Evolutionary conservation across 192 early-diverging fungal genomes (phyloP).

Genomic region (Coemansia sp.): DNA sequence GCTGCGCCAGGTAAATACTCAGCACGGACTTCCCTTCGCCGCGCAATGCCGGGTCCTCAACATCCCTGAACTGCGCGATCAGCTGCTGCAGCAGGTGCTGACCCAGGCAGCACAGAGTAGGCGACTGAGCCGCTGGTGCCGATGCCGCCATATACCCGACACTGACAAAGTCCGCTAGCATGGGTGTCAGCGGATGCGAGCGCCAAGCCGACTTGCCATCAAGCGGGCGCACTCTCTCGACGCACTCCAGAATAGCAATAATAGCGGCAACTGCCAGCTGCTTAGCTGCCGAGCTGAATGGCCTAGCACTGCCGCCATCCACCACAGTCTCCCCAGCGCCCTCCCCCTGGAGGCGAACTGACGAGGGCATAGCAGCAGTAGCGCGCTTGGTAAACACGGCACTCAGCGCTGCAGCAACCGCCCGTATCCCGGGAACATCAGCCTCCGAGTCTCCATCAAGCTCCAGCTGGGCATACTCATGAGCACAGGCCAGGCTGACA

Average conservation of each 20-base stretch:
- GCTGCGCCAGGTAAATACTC: slow-evolving; percentile 93
- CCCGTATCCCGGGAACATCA: not conserved
- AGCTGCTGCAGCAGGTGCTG: slow-evolving; percentile 75
- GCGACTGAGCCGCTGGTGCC: slow-evolving; percentile 56
- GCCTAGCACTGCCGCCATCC: slow-evolving; percentile 1
- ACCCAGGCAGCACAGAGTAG: slow-evolving; percentile 73
- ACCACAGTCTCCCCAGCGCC: not conserved
- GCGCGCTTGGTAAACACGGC: slow-evolving; percentile 33
- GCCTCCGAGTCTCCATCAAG: not conserved
- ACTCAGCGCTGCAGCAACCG: slow-evolving; percentile 22
- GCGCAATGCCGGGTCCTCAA: slow-evolving; percentile 86
- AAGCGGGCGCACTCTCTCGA: not conserved
- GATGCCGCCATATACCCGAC: slow-evolving; percentile 89
- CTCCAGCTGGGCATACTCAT: not conserved
- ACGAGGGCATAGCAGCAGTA: not conserved
- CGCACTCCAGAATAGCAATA: slow-evolving; percentile 16
- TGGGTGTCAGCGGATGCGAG: slow-evolving; percentile 27
- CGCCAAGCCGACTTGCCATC: slow-evolving; percentile 19
- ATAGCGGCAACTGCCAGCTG: slow-evolving; percentile 21
- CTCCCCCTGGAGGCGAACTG: not conserved
- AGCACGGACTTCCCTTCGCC: slow-evolving; percentile 68
- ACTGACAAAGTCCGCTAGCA: slow-evolving; percentile 81
- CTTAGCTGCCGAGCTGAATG: slow-evolving; percentile 11
- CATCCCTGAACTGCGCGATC: slow-evolving; percentile 68
- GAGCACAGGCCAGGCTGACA: not conserved